Conservation (phyloP, 305 asterid genomes). For the Nicotiana rustica region DNA sequence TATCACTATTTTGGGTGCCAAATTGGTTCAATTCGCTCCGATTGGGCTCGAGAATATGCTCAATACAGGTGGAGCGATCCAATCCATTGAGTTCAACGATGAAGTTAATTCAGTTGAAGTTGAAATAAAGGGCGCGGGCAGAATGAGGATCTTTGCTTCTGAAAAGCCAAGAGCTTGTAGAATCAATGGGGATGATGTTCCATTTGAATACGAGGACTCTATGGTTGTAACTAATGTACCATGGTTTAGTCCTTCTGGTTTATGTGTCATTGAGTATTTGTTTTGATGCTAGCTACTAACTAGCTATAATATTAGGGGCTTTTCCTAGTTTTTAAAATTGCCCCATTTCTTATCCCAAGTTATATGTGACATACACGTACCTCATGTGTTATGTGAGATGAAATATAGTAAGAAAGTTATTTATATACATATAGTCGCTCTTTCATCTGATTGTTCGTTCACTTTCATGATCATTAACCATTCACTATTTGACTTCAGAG, state of each 20-base stretch:
- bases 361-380: background rate
- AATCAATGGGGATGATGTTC: conserved; percentile 53
- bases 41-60: conserved; percentile 88
- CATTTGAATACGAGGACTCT: conserved; percentile 53
- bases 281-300: conserved; percentile 45
- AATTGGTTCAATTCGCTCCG: conserved; percentile 68
- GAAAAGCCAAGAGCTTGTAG: conserved; percentile 56
- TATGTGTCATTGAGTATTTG: conserved; percentile 58
- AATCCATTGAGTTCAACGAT: conserved; percentile 48
- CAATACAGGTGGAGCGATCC: conserved; percentile 85
- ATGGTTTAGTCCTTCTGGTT: conserved; percentile 64
- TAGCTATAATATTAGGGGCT: background rate
- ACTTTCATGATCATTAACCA: too few relatives aligned
- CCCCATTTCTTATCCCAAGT: background rate
- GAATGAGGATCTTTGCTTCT: conserved; percentile 73
- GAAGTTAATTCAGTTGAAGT: conserved; percentile 48
- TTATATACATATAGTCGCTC: background rate
- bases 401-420: background rate
- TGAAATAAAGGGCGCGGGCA: conserved; percentile 75
- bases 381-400: conserved; percentile 1
- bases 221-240: conserved; percentile 64
- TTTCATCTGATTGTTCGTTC: background rate
- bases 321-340: background rate
- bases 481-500: too few relatives aligned
- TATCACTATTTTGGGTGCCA: conserved; percentile 40